Base-by-base conservation (phyloP, 1,284 basidiomycete species). In the Phellinidium pouzarii region DNA sequence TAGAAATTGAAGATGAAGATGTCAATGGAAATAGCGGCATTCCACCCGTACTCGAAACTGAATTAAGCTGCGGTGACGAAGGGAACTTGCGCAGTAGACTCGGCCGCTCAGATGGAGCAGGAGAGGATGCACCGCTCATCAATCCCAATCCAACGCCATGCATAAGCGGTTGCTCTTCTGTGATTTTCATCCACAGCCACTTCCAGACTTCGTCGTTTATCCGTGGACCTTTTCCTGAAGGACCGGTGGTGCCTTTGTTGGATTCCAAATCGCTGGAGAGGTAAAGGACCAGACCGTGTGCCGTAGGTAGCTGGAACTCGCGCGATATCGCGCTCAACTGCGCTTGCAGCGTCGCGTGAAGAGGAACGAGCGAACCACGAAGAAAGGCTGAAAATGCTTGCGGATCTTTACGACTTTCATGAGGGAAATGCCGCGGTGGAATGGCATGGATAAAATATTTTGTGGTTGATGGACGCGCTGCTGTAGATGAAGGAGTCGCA, bases 131-230 rank as follows among this genome's bases (percentile, higher is more conserved):
- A 31, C 63, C 66, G 42, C 67, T 68, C 27, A 71, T 62, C 37
- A 80, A 66, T 20, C 72, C 71, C 23, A 75, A 64, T 20, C 72
- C 64, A 53, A 71, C 59, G 11, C 69, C 60, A 47, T 64, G 59
- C 23, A 83, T 77, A 22, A 87, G 81, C 47, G 75, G 76, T 64
- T 91, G 89, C 17, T 74, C 73, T 55, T 74, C 79, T 34, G 85
- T 65, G 8, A 89, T 80, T 45, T 84, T 78, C 34, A 72, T 70
- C 89, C 90, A 93, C 26, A 93, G 72, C 62, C 85, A 78, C 61
- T 76, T 81, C 90, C 90, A 93, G 41, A 90, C 82, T 36, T 87
- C 85, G 55, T 93, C 89, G 31, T 87, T 86, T 41, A 93, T 72
- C 42, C 87, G 72, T 17, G 87, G 85, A 12, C 89, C 88, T 29